Base-by-base conservation (phyloP, 2,329 filamentous ascomycete genomes). In the Cladosporium sp. region DNA sequence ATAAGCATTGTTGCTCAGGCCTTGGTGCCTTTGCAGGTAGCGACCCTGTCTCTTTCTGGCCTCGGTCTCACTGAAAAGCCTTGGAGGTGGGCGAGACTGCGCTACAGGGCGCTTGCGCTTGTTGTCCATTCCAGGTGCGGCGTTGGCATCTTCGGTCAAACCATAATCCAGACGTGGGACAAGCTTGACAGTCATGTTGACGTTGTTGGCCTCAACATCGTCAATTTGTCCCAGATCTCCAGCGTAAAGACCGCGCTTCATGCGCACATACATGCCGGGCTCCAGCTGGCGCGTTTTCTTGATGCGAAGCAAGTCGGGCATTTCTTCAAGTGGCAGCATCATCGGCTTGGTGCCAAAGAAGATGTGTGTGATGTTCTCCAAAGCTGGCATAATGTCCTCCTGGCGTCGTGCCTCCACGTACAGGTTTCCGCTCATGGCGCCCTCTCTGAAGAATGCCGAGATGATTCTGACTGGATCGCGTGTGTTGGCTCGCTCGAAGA, bases 121-220 rank as follows among this genome's bases (percentile, higher is more conserved):
- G 36, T 80, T 74, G 14, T 74, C 75, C 52, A 70, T 68, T 24
- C 80, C 74, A 36, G 78, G 64, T 10, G 70, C 67, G 12, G 82
- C 81, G 67, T 84, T 84, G 69, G 82, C 74, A 81, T 97, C 93
- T 68, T 97, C 93, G 66, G 93, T 90, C 71, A 93, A 80, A 30
- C 93, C 93, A 72, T 99, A 99, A 77, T 97, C 93, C 12, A 99
- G 83, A 69, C 95, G 88, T 51, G 95, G 95, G 63, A 99, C 93
- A 71, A 96, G 88, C 67, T 92, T 88, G 44, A 99, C 90, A 3
- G 89, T 89, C 32, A 95, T 92, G 74, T 96, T 92, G 1, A 97
- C 84, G 6, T 94, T 95, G 72, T 97, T 98, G 69, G 93, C 91
- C 63, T 96, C 95, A 11, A 98, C 92, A 73, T 96, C 92, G 38